Conservation (phyloP, 2,329 filamentous ascomycete genomes). For the Rosellinia necatrix region DNA sequence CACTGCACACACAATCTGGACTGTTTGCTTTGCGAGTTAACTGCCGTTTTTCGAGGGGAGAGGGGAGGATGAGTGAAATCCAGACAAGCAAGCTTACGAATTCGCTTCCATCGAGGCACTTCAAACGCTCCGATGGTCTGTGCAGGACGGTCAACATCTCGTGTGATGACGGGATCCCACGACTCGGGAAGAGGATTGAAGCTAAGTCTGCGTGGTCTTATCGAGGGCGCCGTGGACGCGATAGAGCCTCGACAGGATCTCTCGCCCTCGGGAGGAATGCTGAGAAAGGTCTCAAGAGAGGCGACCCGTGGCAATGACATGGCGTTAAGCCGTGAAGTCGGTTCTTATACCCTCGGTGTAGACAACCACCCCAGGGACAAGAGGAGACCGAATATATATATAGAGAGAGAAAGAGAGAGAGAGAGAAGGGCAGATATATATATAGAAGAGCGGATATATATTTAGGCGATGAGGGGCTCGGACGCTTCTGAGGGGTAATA, state of each 20-base stretch:
- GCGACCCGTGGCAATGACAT: conserved; percentile 60
- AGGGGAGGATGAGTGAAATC: neutral
- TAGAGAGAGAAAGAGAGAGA: too few relatives aligned
- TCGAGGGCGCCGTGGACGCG: conserved; percentile 47
- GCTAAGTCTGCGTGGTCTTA: conserved; percentile 54
- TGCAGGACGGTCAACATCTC: conserved; percentile 45
- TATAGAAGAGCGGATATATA: too few relatives aligned
- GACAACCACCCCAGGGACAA: too few relatives aligned
- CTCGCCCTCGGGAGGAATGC: conserved; percentile 44
- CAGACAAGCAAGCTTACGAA: conserved; percentile 47
- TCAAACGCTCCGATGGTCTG: conserved; percentile 58
- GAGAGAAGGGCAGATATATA: too few relatives aligned
- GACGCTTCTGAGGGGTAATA: too few relatives aligned
- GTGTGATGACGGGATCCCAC: conserved; percentile 51
- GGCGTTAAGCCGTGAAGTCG: too few relatives aligned
- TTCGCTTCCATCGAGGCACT: conserved; percentile 58
- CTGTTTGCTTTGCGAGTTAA: conserved; percentile 45
- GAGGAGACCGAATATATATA: too few relatives aligned
- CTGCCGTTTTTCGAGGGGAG: neutral
- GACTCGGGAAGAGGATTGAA: conserved; percentile 61
- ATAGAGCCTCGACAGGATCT: conserved; percentile 46
- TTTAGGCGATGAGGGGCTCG: too few relatives aligned
- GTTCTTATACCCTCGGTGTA: neutral
- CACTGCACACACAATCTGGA: conserved; percentile 71
- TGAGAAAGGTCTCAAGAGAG: conserved; percentile 58